Conservation (phyloP, 345 rosid species). For the Clarkia xantiana region DNA sequence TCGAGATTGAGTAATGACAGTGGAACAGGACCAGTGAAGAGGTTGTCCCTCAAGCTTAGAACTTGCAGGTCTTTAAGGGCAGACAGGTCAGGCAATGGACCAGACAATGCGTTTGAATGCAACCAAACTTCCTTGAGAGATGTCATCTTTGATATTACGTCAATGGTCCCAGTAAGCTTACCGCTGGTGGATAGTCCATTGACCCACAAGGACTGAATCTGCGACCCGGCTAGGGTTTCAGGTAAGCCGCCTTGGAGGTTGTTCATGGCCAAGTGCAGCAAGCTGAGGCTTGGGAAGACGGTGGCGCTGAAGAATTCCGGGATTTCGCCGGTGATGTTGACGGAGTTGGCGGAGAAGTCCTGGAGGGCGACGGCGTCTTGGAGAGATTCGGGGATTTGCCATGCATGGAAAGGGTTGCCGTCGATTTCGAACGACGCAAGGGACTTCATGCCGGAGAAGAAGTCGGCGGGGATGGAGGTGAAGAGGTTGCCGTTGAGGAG, state of each 20-base stretch:
- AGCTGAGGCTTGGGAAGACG: slow-evolving; percentile 45
- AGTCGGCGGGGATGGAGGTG: slow-evolving; percentile 44
- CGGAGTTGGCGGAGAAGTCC: slow-evolving; percentile 79
- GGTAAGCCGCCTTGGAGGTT: slow-evolving; percentile 57
- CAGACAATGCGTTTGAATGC: slow-evolving; percentile 61
- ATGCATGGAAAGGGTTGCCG: slow-evolving; percentile 49
- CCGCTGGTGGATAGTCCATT: slow-evolving; percentile 43
- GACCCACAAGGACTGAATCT: slow-evolving; percentile 72
- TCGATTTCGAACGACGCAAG: slow-evolving; percentile 65
- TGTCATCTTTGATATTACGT: slow-evolving; percentile 71
- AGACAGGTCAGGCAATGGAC: slow-evolving; percentile 64
- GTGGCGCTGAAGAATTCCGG: slow-evolving; percentile 57
- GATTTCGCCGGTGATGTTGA: slow-evolving; percentile 47
- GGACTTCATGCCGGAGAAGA: slow-evolving; percentile 52
- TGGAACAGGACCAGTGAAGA: slow-evolving; percentile 64
- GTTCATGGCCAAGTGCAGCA: slow-evolving; percentile 64
- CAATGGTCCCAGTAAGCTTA: slow-evolving; percentile 39
- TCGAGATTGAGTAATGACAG: slow-evolving; percentile 34
- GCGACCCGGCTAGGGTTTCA: slow-evolving; percentile 43
- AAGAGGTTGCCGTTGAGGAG: slow-evolving; percentile 50
- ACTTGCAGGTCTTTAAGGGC: slow-evolving; percentile 38
- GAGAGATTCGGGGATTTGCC: slow-evolving; percentile 57
- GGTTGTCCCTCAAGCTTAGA: slow-evolving; percentile 71
- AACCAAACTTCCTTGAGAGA: slow-evolving; percentile 60
- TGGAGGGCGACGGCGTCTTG: slow-evolving; percentile 49